These are phyloP conservation scores for Rhodomyrtus psidioides DNA, from an alignment of 441 rosid species.

Conservation along the genomic window DNA sequence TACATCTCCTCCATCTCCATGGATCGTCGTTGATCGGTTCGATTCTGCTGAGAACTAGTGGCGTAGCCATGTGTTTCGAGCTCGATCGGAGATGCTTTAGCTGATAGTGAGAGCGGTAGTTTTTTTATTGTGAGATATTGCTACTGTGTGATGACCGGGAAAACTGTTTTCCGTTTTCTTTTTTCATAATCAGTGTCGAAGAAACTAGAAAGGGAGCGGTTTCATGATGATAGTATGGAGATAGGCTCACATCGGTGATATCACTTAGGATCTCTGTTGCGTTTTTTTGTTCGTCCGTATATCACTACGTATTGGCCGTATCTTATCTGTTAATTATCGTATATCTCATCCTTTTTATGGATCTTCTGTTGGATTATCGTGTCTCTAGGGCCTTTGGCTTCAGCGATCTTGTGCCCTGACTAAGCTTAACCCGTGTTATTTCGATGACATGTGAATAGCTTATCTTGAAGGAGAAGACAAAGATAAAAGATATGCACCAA, in stretches of 20 bases:
- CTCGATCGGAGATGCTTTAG: not conserved
- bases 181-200: not conserved
- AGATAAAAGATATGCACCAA: not conserved
- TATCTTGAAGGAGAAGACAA: not conserved
- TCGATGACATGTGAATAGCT: not conserved
- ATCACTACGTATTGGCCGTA: not conserved
- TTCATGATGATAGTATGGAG: not conserved
- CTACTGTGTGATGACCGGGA: too few relatives aligned
- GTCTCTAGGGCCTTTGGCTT: not conserved
- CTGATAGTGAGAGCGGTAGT: not conserved
- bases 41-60: not conserved
- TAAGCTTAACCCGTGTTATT: not conserved
- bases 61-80: not conserved
- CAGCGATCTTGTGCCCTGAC: not conserved
- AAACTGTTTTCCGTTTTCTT: too few relatives aligned
- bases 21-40: not conserved
- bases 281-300: not conserved
- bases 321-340: not conserved
- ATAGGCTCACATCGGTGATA: not conserved
- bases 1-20: slow-evolving; percentile 1
- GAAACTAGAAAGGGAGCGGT: not conserved
- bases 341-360: not conserved
- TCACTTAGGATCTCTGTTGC: not conserved
- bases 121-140: too few relatives aligned
- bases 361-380: not conserved